These are phyloP conservation scores for Corniculantispora saksenae DNA, from an alignment of 2,329 filamentous ascomycete genomes.

Conservation along the genomic window DNA sequence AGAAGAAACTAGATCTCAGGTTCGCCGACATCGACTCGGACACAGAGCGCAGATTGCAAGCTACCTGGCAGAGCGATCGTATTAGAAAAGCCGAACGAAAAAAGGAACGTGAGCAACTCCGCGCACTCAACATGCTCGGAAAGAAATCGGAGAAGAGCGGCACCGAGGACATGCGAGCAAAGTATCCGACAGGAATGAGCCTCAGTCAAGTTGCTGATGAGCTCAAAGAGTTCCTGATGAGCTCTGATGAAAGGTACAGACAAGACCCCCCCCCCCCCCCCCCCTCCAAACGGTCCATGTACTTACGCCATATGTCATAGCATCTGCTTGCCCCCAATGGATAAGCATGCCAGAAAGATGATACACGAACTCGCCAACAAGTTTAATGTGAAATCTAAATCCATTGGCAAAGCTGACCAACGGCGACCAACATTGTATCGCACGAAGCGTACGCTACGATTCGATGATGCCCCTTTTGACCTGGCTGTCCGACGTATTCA, in stretches of 20 bases:
- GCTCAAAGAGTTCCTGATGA: slow-evolving; percentile 69
- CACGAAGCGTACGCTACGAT: slow-evolving; percentile 64
- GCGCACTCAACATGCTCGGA: slow-evolving; percentile 65
- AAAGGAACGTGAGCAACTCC: slow-evolving; percentile 67
- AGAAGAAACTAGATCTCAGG: slow-evolving; percentile 45
- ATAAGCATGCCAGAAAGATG: slow-evolving; percentile 71
- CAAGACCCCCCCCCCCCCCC: neutral
- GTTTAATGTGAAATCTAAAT: slow-evolving; percentile 82
- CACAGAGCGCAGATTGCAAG: slow-evolving; percentile 59
- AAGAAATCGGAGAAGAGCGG: slow-evolving; percentile 55
- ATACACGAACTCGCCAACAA: slow-evolving; percentile 77
- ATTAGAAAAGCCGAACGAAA: slow-evolving; percentile 71
- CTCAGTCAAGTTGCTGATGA: slow-evolving; percentile 72
- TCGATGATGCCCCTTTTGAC: slow-evolving; percentile 58
- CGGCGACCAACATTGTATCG: slow-evolving; percentile 79
- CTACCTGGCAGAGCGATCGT: slow-evolving; percentile 67
- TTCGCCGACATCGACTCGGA: slow-evolving; percentile 66
- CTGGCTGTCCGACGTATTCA: slow-evolving; percentile 47
- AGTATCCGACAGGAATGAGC: slow-evolving; percentile 72
- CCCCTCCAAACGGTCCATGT: slow-evolving; percentile 4
- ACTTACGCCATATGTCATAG: slow-evolving; percentile 57
- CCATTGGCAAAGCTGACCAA: slow-evolving; percentile 69
- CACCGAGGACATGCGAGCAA: slow-evolving; percentile 62
- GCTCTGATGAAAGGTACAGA: slow-evolving; percentile 60
- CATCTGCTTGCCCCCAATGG: slow-evolving; percentile 72